Percentiles rank a stretch among this genome's conserved stretches.
Evolutionary conservation across 1,284 basidiomycete genomes (phyloP).

Genomic region (Trichosporon ovoides): DNA sequence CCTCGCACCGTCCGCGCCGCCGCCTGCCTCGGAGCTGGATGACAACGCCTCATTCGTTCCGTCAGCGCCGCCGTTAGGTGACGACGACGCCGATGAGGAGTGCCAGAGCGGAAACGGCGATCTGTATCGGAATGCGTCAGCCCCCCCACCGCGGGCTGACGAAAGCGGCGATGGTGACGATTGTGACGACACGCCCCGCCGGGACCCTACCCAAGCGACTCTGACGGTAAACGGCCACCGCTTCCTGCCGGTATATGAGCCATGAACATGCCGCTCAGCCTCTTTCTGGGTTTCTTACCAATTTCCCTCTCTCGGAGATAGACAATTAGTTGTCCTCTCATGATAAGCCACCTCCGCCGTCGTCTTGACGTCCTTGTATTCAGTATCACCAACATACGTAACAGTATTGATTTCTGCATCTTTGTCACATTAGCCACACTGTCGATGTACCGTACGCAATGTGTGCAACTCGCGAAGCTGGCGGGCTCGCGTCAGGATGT

Average conservation of each 20-base stretch:
- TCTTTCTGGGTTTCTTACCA: not conserved
- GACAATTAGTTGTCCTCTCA: not conserved
- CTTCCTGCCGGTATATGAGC: not conserved
- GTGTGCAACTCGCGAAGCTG: no score
- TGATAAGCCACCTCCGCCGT: not conserved
- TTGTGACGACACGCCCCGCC: not conserved
- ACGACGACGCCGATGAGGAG: not conserved
- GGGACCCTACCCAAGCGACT: not conserved
- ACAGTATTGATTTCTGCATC: not conserved
- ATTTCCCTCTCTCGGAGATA: not conserved
- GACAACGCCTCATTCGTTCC: not conserved
- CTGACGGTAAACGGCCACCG: not conserved
- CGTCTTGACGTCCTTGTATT: not conserved
- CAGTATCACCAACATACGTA: not conserved
- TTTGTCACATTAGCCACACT: not conserved
- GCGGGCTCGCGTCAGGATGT: no score
- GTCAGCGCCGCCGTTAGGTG: not conserved
- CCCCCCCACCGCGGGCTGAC: no score
- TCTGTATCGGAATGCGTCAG: no score
- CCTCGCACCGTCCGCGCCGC: conserved; percentile 1
- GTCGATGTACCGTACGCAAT: no score
- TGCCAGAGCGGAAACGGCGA: no score
- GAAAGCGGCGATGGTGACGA: not conserved
- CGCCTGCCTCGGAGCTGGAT: not conserved
- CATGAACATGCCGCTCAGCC: not conserved